Base-by-base conservation (phyloP, 208 protist species). In the Lotmaria passim region DNA sequence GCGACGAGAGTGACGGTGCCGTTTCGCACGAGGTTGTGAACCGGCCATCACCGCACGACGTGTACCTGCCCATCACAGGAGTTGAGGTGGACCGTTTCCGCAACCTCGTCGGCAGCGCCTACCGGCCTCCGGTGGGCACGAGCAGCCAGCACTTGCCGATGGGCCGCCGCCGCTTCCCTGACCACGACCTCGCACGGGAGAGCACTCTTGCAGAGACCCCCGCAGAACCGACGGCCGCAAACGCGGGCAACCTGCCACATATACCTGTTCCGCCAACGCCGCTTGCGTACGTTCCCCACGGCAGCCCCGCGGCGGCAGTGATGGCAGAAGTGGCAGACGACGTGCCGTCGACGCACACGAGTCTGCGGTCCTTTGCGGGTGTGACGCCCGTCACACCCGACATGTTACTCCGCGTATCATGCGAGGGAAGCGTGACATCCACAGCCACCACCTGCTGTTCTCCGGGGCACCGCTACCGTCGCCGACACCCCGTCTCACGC, bases 81-180 rank as follows among this genome's bases (percentile, higher is more conserved):
- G 34, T 15, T 3, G 60, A 66, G 60, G 46, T 56, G 11, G 23
- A 44, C 33, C 60, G 46, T 21, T 56, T 66, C 30, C 60, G 60
- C 47, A 66, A 46, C 34, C 46, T 66, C 3, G 46, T 66, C 34
- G 60, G 60, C 47, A 66, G 60, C 23, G 46, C 60, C n/a, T 66
- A 66, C 21, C 60, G 43, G n/a, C 41, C 60, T 11, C 47, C 53
- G 3, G 60, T 66, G 3, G 53, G 56, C 60, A 66, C 60, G 47
- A 66, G 60, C 46, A 66, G 60, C 33, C 60, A 56, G 43, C 60
- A 46, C 21, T 15, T 46, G 30, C 46, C 56, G 47, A 46, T 46
- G 43, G 36, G 46, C 34, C 31, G 34, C 3, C 46, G 46, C n/a
- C 44, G 58, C 0, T 33, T 17, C n/a, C n/a, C n/a, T n/a, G n/a